Conservation (phyloP, 495 filamentous ascomycete species). For the Rhizodiscina lignyota region DNA sequence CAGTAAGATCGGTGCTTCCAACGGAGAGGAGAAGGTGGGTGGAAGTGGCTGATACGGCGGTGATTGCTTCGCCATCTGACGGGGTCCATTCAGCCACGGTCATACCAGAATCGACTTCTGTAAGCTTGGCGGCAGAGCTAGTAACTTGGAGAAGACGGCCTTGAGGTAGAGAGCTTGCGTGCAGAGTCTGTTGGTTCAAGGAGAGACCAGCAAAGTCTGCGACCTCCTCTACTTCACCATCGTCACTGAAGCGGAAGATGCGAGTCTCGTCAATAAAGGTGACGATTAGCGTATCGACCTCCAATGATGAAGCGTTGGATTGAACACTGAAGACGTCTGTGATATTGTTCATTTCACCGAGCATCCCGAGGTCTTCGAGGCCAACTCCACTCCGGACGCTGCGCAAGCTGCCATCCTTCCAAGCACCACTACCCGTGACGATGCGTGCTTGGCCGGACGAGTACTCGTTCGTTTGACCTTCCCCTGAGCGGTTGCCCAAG, state of each 20-base stretch:
- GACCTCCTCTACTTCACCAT: constrained; percentile 76
- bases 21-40: constrained; percentile 52
- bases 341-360: constrained; percentile 66
- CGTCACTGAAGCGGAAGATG: constrained; percentile 55
- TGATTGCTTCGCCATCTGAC: constrained; percentile 41
- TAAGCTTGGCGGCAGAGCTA: constrained; percentile 36
- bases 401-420: constrained; percentile 67
- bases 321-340: constrained; percentile 50
- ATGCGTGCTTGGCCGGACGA: constrained; percentile 91
- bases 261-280: constrained; percentile 76
- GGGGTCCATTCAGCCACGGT: constrained; percentile 52
- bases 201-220: constrained; percentile 52
- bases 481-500: constrained; percentile 65
- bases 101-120: constrained; percentile 55
- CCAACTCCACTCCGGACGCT: constrained; percentile 89
- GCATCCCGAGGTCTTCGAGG: constrained; percentile 68
- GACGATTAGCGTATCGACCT: constrained; percentile 54
- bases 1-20: constrained; percentile 49
- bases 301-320: constrained; percentile 27
- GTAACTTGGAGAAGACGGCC: constrained; percentile 68
- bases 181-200: constrained; percentile 54
- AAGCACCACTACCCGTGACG: constrained; percentile 80
- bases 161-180: constrained; percentile 44
- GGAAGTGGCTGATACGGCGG: constrained; percentile 58
- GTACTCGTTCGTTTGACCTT: constrained; percentile 68